phyloP scores from a whole-genome alignment of 179 eudicot species.

The Silene coronaria region DNA sequence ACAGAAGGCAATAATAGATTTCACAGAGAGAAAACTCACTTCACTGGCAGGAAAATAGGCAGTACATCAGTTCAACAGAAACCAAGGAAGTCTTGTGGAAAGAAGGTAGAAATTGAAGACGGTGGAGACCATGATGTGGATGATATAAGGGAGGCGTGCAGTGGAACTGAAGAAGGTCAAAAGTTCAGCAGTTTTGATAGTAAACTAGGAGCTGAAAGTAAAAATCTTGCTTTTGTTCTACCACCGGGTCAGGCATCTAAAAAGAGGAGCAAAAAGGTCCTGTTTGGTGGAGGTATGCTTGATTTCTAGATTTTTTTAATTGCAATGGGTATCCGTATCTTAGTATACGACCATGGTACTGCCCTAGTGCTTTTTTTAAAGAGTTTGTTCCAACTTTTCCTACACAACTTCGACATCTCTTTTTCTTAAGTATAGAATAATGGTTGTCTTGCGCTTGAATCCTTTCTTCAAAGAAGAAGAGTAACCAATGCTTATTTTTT shows the following conservation, averaged over 20 bases:
- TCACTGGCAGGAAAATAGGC: constrained; percentile 31
- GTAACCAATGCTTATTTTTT: constrained; percentile 15
- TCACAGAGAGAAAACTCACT: constrained; percentile 32
- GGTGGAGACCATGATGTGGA: constrained; percentile 42
- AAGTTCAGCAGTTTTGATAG: constrained; percentile 36
- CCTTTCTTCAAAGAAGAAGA: background rate
- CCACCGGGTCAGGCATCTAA: constrained; percentile 52
- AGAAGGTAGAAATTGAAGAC: constrained; percentile 42
- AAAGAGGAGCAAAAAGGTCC: constrained; percentile 76
- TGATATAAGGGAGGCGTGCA: constrained; percentile 84
- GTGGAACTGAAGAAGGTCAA: constrained; percentile 91
- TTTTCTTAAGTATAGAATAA: background rate
- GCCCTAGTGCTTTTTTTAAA: background rate
- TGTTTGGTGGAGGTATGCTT: constrained; percentile 61
- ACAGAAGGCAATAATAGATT: constrained; percentile 70
- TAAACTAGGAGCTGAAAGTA: constrained; percentile 41
- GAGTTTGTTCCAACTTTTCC: background rate
- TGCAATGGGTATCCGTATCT: background rate
- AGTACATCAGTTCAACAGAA: constrained; percentile 33
- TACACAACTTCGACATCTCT: background rate
- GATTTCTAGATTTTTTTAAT: background rate
- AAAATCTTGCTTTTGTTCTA: constrained; percentile 38
- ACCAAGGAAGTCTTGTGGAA: constrained; percentile 43
- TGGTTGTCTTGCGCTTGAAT: background rate
- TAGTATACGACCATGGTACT: background rate